Base-by-base conservation (phyloP, 805 yeast species). In the Nakazawaea peltata region DNA sequence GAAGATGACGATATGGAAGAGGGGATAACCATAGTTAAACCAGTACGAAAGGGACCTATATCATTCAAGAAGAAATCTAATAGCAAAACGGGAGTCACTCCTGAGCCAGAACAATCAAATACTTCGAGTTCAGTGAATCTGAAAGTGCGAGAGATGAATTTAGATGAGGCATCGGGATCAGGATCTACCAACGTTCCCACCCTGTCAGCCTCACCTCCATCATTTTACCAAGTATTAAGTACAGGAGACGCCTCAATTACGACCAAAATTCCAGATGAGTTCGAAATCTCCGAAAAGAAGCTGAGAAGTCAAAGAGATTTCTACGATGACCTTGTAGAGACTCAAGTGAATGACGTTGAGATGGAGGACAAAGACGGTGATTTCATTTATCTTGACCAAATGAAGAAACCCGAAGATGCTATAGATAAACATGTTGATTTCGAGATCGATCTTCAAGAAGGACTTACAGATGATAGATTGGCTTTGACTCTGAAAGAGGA, bases 401-500 rank as follows among this genome's bases (percentile, higher is more conserved):
- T 31, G 30, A 37, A 37, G 10, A 19, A 28, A 24, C 30, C 36
- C 6, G 14, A 6, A 9, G 19, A 29, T 2, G 29, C 24, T n/a
- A 37, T 33, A 40, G 37, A 45, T 34, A 36, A 39, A 19, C 35
- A 35, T 28, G 28, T 43, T 22, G 43, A 28, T 12, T 36, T 37
- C 13, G 44, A 47, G 17, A 36, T 49, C 7, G 54, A 46, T 13
- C 31, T 41, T 14, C 46, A 48, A 32, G 48, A 48, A 16, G 39
- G 41, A 5, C 32, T 53, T 3, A 45, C 41, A 5, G 57, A 53
- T 34, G 54, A 50, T 23, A 39, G 53, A 37, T 39, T 59, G 19
- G 53, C 63, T 2, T 35, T 59, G 13, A 46, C 54, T 1, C 44
- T 47, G 8, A 47, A 43, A 10, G 63, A 59, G 36, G 24, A 36